These are phyloP conservation scores for Tulasnella sp. DNA, from an alignment of 768 basidiomycete species.

Conservation along the genomic window DNA sequence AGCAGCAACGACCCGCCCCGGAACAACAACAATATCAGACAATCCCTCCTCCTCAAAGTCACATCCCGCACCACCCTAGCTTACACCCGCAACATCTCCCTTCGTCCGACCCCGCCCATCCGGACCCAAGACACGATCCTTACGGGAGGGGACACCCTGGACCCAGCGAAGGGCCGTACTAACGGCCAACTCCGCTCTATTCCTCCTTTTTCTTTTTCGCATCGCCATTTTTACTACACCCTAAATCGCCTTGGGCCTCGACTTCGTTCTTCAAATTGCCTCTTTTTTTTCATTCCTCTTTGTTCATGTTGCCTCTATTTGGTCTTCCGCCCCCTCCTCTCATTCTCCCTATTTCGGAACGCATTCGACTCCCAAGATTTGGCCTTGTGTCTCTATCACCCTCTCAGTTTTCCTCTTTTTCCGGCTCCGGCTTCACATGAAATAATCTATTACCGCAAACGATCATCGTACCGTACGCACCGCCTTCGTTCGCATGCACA, in stretches of 20 bases:
- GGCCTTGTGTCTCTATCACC: background rate
- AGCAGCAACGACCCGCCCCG: background rate
- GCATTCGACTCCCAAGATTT: background rate
- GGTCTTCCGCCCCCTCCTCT: background rate
- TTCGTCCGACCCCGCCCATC: constrained; percentile 5
- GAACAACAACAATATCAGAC: background rate
- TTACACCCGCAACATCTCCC: background rate
- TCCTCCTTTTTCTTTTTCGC: background rate
- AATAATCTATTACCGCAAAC: constrained; percentile 2
- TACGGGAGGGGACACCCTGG: constrained; percentile 19
- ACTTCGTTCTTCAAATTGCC: background rate
- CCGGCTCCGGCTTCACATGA: background rate
- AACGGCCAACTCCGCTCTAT: background rate
- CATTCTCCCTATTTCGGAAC: background rate
- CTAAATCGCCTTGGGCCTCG: background rate
- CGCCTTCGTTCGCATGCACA: constrained; percentile 1
- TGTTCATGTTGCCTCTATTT: background rate
- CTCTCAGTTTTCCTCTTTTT: background rate
- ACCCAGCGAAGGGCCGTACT: constrained; percentile 12
- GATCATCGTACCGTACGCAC: background rate
- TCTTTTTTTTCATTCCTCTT: background rate
- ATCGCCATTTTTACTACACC: background rate
- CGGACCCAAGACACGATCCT: background rate
- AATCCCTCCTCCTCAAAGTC: background rate
- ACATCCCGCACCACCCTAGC: constrained; percentile 2